Base-by-base conservation (phyloP, 2,329 filamentous ascomycete species). In the Aschersonia sp. region DNA sequence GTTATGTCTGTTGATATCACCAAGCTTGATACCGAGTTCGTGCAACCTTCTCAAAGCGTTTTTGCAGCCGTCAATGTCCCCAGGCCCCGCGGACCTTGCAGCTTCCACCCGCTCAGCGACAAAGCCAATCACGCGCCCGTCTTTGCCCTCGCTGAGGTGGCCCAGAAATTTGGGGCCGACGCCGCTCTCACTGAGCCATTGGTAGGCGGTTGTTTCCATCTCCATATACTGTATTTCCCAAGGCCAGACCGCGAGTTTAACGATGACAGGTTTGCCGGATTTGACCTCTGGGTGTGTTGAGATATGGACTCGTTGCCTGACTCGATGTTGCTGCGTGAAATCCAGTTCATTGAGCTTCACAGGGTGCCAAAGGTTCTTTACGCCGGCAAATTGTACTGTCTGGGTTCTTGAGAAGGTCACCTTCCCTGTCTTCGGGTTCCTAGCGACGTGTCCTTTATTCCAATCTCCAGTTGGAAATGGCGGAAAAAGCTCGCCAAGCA, bases 1-100 rank as follows among this genome's bases (percentile, higher is more conserved):
- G 46, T 64, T 64, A 48, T 60, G 53, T 51, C 58, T 64, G 54
- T 63, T 63, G 51, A 61, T 59, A 31, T 64, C 62, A 10, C 61
- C 60, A 40, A 56, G 59, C 45, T 60, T 56, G 42, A 65, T 62
- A 4, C 58, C 61, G 10, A 65, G 55, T 30, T 52, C 49, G 47
- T 45, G 43, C 32, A 38, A 12, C 32, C 32, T 3, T 9, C 32
- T 12, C 32, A 38, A 38, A 38, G 32, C 32, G 7, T 38, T 38
- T 12, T 38, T 38, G 12, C 32, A 38, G 32, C 32, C 32, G 32
- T 38, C 32, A 7, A 38, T 9, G 32, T 65, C 60, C 9, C 46
- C 47, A 9, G 55, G 55, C 49, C 55, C 60, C 9, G 62, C 59
- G 3, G 54, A 31, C 29, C 56, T 55, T 29, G 55, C 51, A n/a